Evolutionary conservation across 441 rosid genomes (phyloP).

Genomic region (Erysimum cheiri): DNA sequence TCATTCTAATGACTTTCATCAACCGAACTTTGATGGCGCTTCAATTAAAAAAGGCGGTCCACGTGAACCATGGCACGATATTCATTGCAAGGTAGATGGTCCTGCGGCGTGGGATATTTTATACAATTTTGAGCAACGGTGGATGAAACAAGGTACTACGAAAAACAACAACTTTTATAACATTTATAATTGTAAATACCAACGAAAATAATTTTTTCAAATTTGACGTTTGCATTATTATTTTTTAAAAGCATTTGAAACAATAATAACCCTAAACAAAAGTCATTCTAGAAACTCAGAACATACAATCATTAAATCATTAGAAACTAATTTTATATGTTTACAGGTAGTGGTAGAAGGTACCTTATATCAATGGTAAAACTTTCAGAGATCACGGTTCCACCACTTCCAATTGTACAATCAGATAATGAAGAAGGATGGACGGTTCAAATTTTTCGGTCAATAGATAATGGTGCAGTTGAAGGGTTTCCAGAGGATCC

Average conservation of each 20-base stretch:
- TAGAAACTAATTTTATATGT: neutral
- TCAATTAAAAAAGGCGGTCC: slow-evolving; percentile 69
- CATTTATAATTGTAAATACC: too few species aligned
- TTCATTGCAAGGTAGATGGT: slow-evolving; percentile 70
- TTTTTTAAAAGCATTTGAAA: too few species aligned
- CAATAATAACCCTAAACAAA: too few species aligned
- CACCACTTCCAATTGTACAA: slow-evolving; percentile 34
- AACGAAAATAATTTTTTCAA: too few species aligned
- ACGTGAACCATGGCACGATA: slow-evolving; percentile 78
- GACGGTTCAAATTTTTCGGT: slow-evolving; percentile 72
- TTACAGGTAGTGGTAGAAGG: slow-evolving; percentile 39
- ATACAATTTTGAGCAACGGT: slow-evolving; percentile 68
- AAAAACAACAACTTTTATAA: neutral
- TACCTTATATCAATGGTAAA: slow-evolving; percentile 38
- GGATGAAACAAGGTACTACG: slow-evolving; percentile 57
- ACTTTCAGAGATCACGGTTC: slow-evolving; percentile 39
- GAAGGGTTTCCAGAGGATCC: slow-evolving; percentile 45
- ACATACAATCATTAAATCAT: neutral
- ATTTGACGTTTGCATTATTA: too few species aligned
- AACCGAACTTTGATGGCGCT: slow-evolving; percentile 62
- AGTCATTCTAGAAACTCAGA: too few species aligned
- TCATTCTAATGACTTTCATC: slow-evolving; percentile 62
- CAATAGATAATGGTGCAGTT: slow-evolving; percentile 60
- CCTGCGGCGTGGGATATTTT: slow-evolving; percentile 74
- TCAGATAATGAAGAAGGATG: slow-evolving; percentile 47